Base-by-base conservation (phyloP, 2,329 filamentous ascomycete genomes). In the Aureobasidium sp. region DNA sequence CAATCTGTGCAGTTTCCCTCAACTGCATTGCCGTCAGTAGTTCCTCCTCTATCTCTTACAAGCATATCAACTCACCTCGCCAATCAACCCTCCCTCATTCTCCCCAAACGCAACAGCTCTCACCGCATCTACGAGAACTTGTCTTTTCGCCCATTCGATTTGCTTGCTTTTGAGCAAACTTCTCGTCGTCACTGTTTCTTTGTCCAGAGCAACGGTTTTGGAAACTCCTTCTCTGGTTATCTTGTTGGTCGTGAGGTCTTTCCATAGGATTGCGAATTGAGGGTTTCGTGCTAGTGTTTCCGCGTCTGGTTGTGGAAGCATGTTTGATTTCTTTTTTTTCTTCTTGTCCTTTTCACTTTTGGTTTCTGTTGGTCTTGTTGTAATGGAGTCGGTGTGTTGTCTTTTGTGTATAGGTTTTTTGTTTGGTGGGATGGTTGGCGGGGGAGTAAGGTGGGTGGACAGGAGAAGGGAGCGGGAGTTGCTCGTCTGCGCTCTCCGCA, bases 211-310 rank as follows among this genome's bases (percentile, higher is more conserved):
- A 76, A 69, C 39, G 69, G 44, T 1, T 24, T 15, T 71, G 1
- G 78, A 75, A 2, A 77, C 76, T n/a, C 74, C 77, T 70, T 79
- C 74, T 1, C 66, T 50, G 60, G 78, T 76, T 5, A 79, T 65
- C 67, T 76, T 77, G 52, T 75, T 73, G 0, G 70, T 68, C 49
- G 72, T 73, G 0, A 80, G 67, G 64, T 79, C 76, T 49, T 75
- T 73, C 67, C 79, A 79, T 1, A 80, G 68, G 0, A 72, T 68
- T 17, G 76, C 75, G 60, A 80, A 79, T 37, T 73, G 75, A 0
- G 77, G 75, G 59, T 79, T 78, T 0, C 71, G 69, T 27, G 74
- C 66, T 0, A 78, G 63, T 0, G 74, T 66, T 1, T 63, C 63
- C 0, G 73, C 70, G 29, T 77, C 71, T 1, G 78, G 68, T 24